These are phyloP conservation scores for Phlyctochytrium arcticum DNA, from an alignment of 192 early-diverging fungal genomes.

Conservation along the genomic window DNA sequence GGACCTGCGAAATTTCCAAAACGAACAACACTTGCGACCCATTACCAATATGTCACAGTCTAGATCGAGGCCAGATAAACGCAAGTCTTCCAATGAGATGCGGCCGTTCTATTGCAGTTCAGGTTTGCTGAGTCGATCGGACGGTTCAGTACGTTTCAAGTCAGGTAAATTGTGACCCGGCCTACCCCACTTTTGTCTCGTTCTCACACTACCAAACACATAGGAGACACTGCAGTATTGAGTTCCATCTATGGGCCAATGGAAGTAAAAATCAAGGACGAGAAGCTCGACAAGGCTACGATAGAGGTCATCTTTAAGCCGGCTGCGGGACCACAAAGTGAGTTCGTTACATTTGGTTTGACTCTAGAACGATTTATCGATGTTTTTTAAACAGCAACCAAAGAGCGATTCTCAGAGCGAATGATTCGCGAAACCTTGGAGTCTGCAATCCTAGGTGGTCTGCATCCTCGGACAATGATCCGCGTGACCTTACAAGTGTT, in stretches of 20 bases:
- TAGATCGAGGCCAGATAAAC: constrained; percentile 13
- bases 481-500: constrained; percentile 84
- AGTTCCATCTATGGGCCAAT: constrained; percentile 82
- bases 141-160: constrained; percentile 83
- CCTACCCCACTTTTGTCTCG: background rate
- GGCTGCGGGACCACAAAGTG: constrained; percentile 55
- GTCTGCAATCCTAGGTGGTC: constrained; percentile 63
- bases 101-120: constrained; percentile 21
- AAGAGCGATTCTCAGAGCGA: constrained; percentile 72
- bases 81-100: constrained; percentile 8
- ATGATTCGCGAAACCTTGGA: constrained; percentile 70
- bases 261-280: constrained; percentile 80
- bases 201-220: background rate
- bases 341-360: background rate
- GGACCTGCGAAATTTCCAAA: too few relatives aligned
- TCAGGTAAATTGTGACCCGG: constrained; percentile 49
- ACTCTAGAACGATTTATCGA: background rate
- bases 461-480: constrained; percentile 84
- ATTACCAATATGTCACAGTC: too few relatives aligned
- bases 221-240: constrained; percentile 69
- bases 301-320: constrained; percentile 79
- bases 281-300: constrained; percentile 81
- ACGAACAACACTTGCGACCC: too few relatives aligned
- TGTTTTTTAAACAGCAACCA: constrained; percentile 41
- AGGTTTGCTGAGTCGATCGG: constrained; percentile 62